These are phyloP conservation scores for Bipolaris cookei DNA, from an alignment of 2,329 filamentous ascomycete species.

Conservation along the genomic window DNA sequence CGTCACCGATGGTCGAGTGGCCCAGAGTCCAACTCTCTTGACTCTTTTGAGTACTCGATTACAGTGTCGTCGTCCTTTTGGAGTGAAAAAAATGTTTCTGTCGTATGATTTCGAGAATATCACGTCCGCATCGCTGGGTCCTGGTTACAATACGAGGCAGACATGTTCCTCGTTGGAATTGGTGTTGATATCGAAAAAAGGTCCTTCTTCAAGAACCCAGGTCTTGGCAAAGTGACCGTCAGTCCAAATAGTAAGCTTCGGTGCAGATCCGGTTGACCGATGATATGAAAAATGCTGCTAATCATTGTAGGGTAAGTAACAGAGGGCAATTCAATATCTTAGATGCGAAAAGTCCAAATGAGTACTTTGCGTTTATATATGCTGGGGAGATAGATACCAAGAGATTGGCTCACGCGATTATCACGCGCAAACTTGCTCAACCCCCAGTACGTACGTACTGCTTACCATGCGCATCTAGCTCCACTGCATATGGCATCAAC, in stretches of 20 bases:
- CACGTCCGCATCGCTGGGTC: slow-evolving; percentile 47
- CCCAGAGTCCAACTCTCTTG: too few species aligned
- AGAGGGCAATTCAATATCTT: slow-evolving; percentile 38
- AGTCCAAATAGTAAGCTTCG: slow-evolving; percentile 49
- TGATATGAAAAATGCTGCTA: slow-evolving; percentile 39
- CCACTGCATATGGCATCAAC: slow-evolving; percentile 37
- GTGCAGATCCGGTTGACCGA: slow-evolving; percentile 48
- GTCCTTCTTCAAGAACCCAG: slow-evolving; percentile 45
- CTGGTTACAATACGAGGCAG: slow-evolving; percentile 48
- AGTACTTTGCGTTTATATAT: slow-evolving; percentile 28
- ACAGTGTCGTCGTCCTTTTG: slow-evolving; percentile 33
- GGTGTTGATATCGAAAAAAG: slow-evolving; percentile 6
- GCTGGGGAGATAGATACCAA: slow-evolving; percentile 8
- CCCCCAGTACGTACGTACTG: neutral
- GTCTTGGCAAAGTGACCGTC: slow-evolving; percentile 51
- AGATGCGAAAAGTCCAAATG: slow-evolving; percentile 33
- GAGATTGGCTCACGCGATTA: slow-evolving; percentile 7
- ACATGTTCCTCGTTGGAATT: slow-evolving; percentile 40
- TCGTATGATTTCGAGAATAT: slow-evolving; percentile 44
- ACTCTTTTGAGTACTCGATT: slow-evolving; percentile 39
- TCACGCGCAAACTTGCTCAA: slow-evolving; percentile 35
- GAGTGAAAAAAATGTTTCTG: slow-evolving; percentile 34
- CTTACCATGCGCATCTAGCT: slow-evolving; percentile 25
- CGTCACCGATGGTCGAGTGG: too few species aligned
- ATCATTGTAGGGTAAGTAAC: slow-evolving; percentile 41